Evolutionary conservation across 257 asterid genomes (phyloP).

Genomic region (Nicotiana knightiana): DNA sequence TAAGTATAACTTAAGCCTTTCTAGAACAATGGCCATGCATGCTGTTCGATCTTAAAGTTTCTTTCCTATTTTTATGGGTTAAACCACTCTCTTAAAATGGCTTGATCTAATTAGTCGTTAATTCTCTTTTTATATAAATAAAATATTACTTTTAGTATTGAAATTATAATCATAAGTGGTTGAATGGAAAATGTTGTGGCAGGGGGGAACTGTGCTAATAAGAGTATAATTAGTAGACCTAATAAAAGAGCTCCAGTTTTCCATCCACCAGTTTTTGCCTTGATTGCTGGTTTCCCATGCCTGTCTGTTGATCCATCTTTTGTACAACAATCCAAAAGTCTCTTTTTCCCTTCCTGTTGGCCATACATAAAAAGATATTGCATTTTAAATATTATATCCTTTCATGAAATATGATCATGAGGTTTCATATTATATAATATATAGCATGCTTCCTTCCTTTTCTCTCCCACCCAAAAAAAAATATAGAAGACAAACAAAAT

Average conservation of each 20-base stretch:
- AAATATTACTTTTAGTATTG: not conserved
- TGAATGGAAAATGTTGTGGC: not conserved
- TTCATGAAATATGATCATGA: not conserved
- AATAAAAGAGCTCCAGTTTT: conserved; percentile 58
- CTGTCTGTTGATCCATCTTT: conserved; percentile 56
- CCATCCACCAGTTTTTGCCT: conserved; percentile 76
- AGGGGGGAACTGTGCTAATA: not conserved
- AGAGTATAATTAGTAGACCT: conserved; percentile 26
- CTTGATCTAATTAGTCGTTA: not conserved
- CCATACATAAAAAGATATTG: conserved; percentile 5
- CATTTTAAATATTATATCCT: not conserved
- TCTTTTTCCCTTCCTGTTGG: conserved; percentile 48
- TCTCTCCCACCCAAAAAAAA: not conserved
- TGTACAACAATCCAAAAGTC: conserved; percentile 36
- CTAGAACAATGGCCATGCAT: not conserved
- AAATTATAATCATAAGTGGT: not conserved
- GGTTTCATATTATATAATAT: conserved; percentile 1
- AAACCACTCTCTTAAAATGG: not conserved
- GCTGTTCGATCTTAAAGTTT: not conserved
- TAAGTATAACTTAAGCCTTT: not conserved
- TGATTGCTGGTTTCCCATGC: conserved; percentile 52
- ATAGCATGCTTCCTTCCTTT: conserved; percentile 2
- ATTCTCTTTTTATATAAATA: not conserved
- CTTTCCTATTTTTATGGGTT: not conserved
- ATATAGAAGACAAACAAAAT: not conserved